Percentiles rank a stretch among this genome's conserved stretches.
These are phyloP conservation scores for Salisapilia sapeloensis DNA, from an alignment of 352 stramenopile genomes.

Conservation along the genomic window DNA sequence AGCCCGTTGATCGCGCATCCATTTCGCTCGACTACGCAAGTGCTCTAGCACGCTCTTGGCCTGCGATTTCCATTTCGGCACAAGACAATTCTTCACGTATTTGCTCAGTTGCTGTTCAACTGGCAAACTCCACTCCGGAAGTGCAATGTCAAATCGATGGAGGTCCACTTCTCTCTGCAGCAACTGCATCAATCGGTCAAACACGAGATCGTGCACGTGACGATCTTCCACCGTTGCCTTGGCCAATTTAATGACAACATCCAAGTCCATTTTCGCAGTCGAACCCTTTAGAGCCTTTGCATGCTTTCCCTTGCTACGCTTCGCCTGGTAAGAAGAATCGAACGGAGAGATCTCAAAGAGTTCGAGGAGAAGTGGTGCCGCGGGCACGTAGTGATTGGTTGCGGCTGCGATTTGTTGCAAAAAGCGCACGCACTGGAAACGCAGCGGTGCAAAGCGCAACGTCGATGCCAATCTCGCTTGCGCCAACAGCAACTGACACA, in stretches of 20 bases:
- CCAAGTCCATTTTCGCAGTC: slow-evolving; percentile 30
- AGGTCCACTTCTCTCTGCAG: slow-evolving; percentile 90
- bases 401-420: slow-evolving; percentile 92
- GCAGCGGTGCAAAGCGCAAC: slow-evolving; percentile 80
- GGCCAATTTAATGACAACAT: slow-evolving; percentile 83
- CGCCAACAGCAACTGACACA: slow-evolving; percentile 82
- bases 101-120: slow-evolving; percentile 79
- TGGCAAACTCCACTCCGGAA: slow-evolving; percentile 88
- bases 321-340: slow-evolving; percentile 60
- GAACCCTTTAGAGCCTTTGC: slow-evolving; percentile 10
- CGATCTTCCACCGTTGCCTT: slow-evolving; percentile 79
- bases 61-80: slow-evolving; percentile 70
- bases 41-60: slow-evolving; percentile 39
- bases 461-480: slow-evolving; percentile 64
- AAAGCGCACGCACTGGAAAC: slow-evolving; percentile 93
- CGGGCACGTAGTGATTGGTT: slow-evolving; percentile 92
- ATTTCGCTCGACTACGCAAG: slow-evolving; percentile 56
- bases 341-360: slow-evolving; percentile 87
- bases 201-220: slow-evolving; percentile 80
- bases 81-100: slow-evolving; percentile 68
- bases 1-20: slow-evolving; percentile 84
- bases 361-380: slow-evolving; percentile 86
- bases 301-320: slow-evolving; percentile 14
- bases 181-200: slow-evolving; percentile 87
- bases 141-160: slow-evolving; percentile 91